Conservation (phyloP, 148 eudicot genomes). For the Amaranthus hypochondriacus region DNA sequence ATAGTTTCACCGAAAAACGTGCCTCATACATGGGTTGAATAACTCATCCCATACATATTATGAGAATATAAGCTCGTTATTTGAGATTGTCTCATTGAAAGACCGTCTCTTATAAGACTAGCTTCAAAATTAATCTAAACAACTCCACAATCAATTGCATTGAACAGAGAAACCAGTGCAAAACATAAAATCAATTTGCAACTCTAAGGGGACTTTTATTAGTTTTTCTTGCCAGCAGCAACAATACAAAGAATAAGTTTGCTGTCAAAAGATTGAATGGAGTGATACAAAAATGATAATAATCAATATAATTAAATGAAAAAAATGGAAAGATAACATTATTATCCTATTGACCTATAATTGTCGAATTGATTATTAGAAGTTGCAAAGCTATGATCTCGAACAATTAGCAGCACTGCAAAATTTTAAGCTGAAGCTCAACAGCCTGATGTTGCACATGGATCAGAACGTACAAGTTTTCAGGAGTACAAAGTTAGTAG, state of each 20-base stretch:
- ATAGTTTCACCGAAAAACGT: no score
- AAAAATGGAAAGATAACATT: conserved; percentile 18
- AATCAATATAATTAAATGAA: conserved; percentile 18
- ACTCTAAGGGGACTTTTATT: conserved; percentile 10
- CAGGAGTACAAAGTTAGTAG: conserved; percentile 33
- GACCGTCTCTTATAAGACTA: no score
- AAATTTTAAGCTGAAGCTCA: conserved; percentile 1
- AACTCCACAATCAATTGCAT: no score
- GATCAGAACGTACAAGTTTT: background rate
- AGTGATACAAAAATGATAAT: conserved; percentile 31
- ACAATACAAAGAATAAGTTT: conserved; percentile 23
- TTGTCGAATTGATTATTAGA: conserved; percentile 15
- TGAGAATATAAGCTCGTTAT: no score
- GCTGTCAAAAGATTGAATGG: conserved; percentile 20
- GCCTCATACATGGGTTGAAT: no score
- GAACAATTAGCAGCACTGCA: conserved; percentile 2
- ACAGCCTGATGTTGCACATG: background rate
- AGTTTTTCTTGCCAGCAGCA: conserved; percentile 12
- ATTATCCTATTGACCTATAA: conserved; percentile 18
- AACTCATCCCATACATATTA: no score
- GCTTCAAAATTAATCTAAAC: no score
- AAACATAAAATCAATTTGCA: conserved; percentile 15
- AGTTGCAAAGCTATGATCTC: background rate
- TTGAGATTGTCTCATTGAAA: no score
- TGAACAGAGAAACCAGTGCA: no score